These are phyloP conservation scores for Sporisorium scitamineum DNA, from an alignment of 1,284 basidiomycete genomes.

Conservation along the genomic window DNA sequence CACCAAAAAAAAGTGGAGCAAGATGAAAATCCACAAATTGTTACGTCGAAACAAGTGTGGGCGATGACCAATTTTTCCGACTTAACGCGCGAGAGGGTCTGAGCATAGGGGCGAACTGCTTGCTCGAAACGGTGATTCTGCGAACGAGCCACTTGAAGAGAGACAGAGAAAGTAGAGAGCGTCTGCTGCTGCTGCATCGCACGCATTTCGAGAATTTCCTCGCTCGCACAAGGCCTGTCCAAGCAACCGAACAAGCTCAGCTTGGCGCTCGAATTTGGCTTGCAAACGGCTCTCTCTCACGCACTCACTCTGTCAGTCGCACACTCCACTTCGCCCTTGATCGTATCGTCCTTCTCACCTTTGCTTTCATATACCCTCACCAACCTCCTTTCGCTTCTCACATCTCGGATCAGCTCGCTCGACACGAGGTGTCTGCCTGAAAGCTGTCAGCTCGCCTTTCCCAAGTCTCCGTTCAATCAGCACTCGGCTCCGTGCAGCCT, in stretches of 20 bases:
- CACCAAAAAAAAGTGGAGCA: slow-evolving; percentile 42
- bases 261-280: slow-evolving; percentile 15
- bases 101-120: not conserved
- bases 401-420: not conserved
- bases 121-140: not conserved
- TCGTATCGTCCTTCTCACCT: slow-evolving; percentile 6
- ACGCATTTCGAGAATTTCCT: not conserved
- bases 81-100: slow-evolving; percentile 1
- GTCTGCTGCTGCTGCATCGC: not conserved
- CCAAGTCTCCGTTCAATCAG: not conserved
- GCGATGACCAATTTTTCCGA: not conserved
- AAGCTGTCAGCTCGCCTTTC: not conserved
- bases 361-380: slow-evolving; percentile 10
- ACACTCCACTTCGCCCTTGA: slow-evolving; percentile 6
- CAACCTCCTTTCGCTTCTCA: not conserved
- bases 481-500: slow-evolving; percentile 3
- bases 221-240: not conserved
- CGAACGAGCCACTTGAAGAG: slow-evolving; percentile 12
- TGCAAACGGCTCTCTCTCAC: not conserved
- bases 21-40: not conserved
- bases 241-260: slow-evolving; percentile 1
- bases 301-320: not conserved
- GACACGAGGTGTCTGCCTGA: not conserved
- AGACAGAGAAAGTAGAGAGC: not conserved
- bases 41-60: not conserved